These are phyloP conservation scores for Cyclotella cryptica DNA, from an alignment of 108 stramenopile species.

Conservation along the genomic window DNA sequence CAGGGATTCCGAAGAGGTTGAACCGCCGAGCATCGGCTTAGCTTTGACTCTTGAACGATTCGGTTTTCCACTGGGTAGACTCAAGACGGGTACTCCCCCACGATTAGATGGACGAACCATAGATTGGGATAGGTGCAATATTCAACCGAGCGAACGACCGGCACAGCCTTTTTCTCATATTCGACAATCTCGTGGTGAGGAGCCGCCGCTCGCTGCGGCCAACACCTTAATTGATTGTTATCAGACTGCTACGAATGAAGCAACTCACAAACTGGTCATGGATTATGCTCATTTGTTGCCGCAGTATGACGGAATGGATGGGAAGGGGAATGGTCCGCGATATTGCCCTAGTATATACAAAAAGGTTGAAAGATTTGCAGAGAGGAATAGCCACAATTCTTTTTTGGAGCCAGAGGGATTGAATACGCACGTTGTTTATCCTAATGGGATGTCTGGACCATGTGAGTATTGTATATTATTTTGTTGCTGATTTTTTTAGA, in stretches of 20 bases:
- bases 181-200: slow-evolving; percentile 77
- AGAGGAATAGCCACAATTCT: slow-evolving; percentile 91
- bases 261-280: slow-evolving; percentile 92
- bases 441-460: slow-evolving; percentile 95
- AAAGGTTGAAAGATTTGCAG: slow-evolving; percentile 94
- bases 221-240: slow-evolving; percentile 74
- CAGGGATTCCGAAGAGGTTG: slow-evolving; percentile 91
- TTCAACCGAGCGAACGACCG: slow-evolving; percentile 92
- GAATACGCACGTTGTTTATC: slow-evolving; percentile 95
- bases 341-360: slow-evolving; percentile 98
- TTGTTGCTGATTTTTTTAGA: background rate
- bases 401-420: slow-evolving; percentile 99
- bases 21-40: slow-evolving; percentile 94
- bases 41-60: slow-evolving; percentile 90
- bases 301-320: slow-evolving; percentile 90
- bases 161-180: slow-evolving; percentile 85
- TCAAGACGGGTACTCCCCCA: slow-evolving; percentile 98
- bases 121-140: slow-evolving; percentile 84
- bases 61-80: slow-evolving; percentile 89
- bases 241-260: slow-evolving; percentile 88
- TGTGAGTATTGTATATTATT: slow-evolving; percentile 37
- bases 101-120: slow-evolving; percentile 94
- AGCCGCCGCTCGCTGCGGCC: slow-evolving; percentile 71
- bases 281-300: slow-evolving; percentile 90
- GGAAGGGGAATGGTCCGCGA: slow-evolving; percentile 92